Base-by-base conservation (phyloP, 768 basidiomycete species). In the Tulasnella sp. region DNA sequence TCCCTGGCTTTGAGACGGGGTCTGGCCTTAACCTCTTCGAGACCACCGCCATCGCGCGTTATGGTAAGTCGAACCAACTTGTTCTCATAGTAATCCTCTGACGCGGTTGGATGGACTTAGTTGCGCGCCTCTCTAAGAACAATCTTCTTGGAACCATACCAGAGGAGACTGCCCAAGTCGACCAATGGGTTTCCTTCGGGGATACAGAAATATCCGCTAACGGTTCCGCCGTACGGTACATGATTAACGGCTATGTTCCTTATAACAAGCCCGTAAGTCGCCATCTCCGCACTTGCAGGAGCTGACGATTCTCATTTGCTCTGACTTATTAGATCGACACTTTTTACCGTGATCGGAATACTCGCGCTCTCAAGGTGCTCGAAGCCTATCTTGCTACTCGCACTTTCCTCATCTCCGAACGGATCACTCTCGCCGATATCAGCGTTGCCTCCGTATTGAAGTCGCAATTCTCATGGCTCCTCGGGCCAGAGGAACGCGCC, bases 341-440 rank as follows among this genome's bases (percentile, higher is more conserved):
- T 64, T 62, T 74, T 62, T 78, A 86, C 72, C 76, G 81, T 19
- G 88, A 90, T 66, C 84, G 84, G 40, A 84, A 88, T 77, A 75
- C 80, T 42, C 84, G 86, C 62, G 81, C 86, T n/a, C 83, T 96
- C 67, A 82, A 81, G 44, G 88, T 87, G 75, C 84, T 98, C 72
- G 87, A 99, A 75, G 80, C 81, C 39, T 86, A 91, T 83, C n/a
- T n/a, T n/a, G n/a, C n/a, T n/a, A n/a, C n/a, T n/a, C n/a, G n/a
- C n/a, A n/a, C n/a, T n/a, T n/a, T 88, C 86, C 86, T 98, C 77
- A 94, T 94, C 72, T 89, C 89, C 75, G 93, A 99, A 79, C 92
- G 96, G 78, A 90, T 98, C 84, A 92, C 94, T 75, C 85, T 96
- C 63, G 97, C 95, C 75, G 97, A 99, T 77, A 80, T 99, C 81